A percentile compares a stretch with the other conserved stretches of the same genome.
These are phyloP conservation scores for Flaveria robusta DNA, from an alignment of 129 eudicot genomes.

Conservation along the genomic window DNA sequence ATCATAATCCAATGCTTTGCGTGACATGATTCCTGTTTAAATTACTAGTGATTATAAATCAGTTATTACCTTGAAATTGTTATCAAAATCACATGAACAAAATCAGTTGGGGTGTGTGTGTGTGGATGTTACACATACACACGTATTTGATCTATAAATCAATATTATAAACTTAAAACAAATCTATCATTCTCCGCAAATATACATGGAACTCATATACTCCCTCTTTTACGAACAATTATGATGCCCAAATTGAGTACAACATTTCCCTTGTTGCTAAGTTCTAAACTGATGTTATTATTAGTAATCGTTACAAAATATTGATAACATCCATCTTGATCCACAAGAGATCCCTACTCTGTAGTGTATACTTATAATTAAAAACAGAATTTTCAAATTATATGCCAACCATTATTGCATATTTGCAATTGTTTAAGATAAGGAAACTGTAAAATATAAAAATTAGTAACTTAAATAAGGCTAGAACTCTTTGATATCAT, in stretches of 20 bases:
- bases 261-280: neutral
- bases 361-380: no score
- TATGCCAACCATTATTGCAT: neutral
- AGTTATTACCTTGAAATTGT: conserved; percentile 13
- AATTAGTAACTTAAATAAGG: neutral
- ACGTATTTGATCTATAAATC: conserved; percentile 8
- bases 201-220: conserved; percentile 7
- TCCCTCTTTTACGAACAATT: neutral
- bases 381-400: neutral
- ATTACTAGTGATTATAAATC: conserved; percentile 6
- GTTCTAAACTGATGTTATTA: neutral
- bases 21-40: conserved; percentile 50
- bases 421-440: neutral
- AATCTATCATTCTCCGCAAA: neutral
- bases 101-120: conserved; percentile 1
- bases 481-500: conserved; percentile 12
- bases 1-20: conserved; percentile 76
- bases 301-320: conserved; percentile 12
- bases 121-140: neutral
- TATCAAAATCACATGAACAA: conserved; percentile 18
- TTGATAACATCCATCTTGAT: neutral
- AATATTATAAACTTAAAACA: neutral
- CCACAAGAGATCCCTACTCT: conserved; percentile 4
- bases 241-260: neutral
- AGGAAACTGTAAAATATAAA: neutral